These are phyloP conservation scores for Antarctomyces pellizariae DNA, from an alignment of 495 filamentous ascomycete species.

Conservation along the genomic window DNA sequence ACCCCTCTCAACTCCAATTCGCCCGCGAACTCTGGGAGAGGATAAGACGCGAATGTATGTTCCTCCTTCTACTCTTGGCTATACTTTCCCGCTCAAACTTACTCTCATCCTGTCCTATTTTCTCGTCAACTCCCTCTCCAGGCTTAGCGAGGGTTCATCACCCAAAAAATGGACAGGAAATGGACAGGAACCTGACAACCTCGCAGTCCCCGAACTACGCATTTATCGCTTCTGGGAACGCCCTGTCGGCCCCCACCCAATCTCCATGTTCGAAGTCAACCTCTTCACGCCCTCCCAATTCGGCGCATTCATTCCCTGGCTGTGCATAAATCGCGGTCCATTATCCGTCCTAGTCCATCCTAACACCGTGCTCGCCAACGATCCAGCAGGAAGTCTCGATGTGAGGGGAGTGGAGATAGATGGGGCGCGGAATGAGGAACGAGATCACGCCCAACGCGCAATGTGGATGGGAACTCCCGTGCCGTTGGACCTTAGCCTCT, in stretches of 20 bases:
- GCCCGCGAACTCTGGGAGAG: slow-evolving; percentile 53
- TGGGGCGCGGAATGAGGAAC: slow-evolving; percentile 1
- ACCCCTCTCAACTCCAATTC: slow-evolving; percentile 34
- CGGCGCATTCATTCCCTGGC: slow-evolving; percentile 63
- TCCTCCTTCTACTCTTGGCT: not conserved
- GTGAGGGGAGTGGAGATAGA: slow-evolving; percentile 27
- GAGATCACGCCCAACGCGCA: slow-evolving; percentile 55
- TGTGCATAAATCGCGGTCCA: slow-evolving; percentile 63
- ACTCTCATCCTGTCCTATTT: not conserved
- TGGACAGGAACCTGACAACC: not conserved
- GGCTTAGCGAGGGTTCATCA: not conserved
- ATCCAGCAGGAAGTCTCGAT: slow-evolving; percentile 13
- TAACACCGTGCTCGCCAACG: slow-evolving; percentile 47
- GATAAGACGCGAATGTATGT: slow-evolving; percentile 55
- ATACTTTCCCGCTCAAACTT: not conserved
- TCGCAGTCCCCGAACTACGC: slow-evolving; percentile 56
- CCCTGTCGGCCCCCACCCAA: slow-evolving; percentile 60
- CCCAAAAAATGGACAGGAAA: slow-evolving; percentile 1
- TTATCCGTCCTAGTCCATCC: slow-evolving; percentile 63
- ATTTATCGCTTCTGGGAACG: slow-evolving; percentile 57
- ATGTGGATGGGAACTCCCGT: slow-evolving; percentile 66
- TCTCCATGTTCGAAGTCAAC: slow-evolving; percentile 87
- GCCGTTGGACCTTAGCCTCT: slow-evolving; percentile 40
- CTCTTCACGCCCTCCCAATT: slow-evolving; percentile 69
- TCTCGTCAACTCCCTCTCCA: not conserved